These are phyloP conservation scores for Colletotrichum agaves DNA, from an alignment of 2,329 filamentous ascomycete genomes.

Conservation along the genomic window DNA sequence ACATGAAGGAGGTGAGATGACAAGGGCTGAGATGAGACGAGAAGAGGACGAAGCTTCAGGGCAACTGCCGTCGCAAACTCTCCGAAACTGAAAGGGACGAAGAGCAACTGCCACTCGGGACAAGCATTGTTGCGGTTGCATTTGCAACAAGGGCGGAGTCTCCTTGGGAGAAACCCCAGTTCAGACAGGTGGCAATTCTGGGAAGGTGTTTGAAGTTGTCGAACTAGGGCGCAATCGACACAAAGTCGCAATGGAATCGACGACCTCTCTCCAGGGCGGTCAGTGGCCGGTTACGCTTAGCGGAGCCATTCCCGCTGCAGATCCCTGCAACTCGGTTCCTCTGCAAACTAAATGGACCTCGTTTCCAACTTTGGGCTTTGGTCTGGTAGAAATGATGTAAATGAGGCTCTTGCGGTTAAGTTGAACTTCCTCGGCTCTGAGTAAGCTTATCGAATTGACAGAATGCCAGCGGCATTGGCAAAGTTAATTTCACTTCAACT, in stretches of 20 bases:
- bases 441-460: constrained; percentile 13
- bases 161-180: not conserved
- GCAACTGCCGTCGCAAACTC: not conserved
- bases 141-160: not conserved
- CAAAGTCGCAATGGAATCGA: not conserved
- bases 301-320: not conserved
- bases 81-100: not conserved
- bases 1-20: constrained; percentile 2
- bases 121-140: not conserved
- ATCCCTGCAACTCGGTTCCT: not conserved
- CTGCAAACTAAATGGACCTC: too few relatives aligned
- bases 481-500: constrained; percentile 6
- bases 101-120: not conserved
- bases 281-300: not conserved
- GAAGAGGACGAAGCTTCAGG: not conserved
- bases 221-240: not conserved
- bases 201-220: not conserved
- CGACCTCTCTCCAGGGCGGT: not conserved
- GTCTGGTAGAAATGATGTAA: not conserved
- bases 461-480: not conserved
- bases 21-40: constrained; percentile 4
- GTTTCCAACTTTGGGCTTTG: not conserved
- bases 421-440: not conserved
- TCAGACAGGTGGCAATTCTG: not conserved
- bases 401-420: not conserved